Evolutionary conservation across 163 green algal genomes (phyloP).

Genomic region (Coccomyxa subellipsoidea): DNA sequence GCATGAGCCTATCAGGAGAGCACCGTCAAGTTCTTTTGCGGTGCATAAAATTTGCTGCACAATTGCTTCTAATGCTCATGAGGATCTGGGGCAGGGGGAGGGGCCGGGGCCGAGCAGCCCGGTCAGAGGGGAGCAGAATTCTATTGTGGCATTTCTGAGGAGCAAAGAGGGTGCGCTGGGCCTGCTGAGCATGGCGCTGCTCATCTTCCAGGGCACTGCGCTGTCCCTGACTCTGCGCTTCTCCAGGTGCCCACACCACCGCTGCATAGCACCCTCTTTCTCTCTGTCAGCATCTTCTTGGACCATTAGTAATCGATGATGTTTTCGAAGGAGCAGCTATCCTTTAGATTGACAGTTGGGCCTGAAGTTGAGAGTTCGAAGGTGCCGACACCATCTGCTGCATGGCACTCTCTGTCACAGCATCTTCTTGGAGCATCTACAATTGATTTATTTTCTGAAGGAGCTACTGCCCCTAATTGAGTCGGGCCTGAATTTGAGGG

Average conservation of each 20-base stretch:
- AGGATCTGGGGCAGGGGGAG: not conserved
- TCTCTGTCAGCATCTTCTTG: not conserved
- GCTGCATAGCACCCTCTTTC: not conserved
- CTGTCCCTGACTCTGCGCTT: slow-evolving; percentile 47
- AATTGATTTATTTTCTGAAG: too few relatives aligned
- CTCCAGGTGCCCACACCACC: slow-evolving; percentile 18
- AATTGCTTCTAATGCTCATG: not conserved
- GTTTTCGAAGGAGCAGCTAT: too few relatives aligned
- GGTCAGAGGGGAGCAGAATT: not conserved
- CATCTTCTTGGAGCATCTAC: too few relatives aligned
- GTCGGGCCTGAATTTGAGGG: too few relatives aligned
- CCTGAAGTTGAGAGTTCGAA: too few relatives aligned
- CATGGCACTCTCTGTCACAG: too few relatives aligned
- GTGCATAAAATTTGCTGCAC: not conserved
- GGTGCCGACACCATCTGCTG: too few relatives aligned
- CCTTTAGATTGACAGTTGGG: too few relatives aligned
- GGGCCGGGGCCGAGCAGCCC: not conserved
- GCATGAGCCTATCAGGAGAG: not conserved
- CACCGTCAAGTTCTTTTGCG: not conserved
- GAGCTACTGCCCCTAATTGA: too few relatives aligned
- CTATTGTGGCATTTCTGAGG: slow-evolving; percentile 10
- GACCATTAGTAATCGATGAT: too few relatives aligned
- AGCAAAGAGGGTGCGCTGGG: slow-evolving; percentile 23
- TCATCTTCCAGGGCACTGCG: slow-evolving; percentile 49
- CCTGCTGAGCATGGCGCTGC: slow-evolving; percentile 48